phyloP scores from a whole-genome alignment of 805 yeast genomes.

The Lipomyces yamadae region DNA sequence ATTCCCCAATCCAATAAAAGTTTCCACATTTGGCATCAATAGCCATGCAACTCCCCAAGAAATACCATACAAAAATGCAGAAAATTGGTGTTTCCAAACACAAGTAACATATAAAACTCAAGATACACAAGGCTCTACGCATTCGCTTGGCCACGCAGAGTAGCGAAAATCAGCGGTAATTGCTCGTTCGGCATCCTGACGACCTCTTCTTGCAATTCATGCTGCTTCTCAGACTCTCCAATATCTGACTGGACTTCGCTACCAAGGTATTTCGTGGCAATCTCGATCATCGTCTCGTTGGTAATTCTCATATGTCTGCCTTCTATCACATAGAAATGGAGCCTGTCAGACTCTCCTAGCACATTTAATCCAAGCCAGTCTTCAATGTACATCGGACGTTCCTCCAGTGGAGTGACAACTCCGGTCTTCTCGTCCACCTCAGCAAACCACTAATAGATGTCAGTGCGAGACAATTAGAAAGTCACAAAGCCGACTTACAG shows the following conservation, averaged over 20 bases:
- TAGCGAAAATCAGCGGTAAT: conserved; percentile 15
- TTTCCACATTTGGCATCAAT: neutral
- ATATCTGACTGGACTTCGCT: neutral
- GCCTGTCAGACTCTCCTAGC: conserved; percentile 51
- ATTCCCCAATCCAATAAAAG: neutral
- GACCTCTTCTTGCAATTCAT: neutral
- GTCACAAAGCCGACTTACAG: conserved; percentile 48
- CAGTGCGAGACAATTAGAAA: neutral
- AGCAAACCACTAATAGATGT: conserved; percentile 50
- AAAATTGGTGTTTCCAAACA: neutral
- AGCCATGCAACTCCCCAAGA: neutral
- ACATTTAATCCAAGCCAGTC: conserved; percentile 65
- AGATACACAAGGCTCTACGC: conserved; percentile 4
- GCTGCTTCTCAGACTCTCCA: neutral
- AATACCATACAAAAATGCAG: neutral
- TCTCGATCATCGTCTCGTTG: conserved; percentile 53
- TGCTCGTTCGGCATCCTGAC: neutral
- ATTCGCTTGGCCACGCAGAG: conserved; percentile 20
- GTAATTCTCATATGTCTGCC: conserved; percentile 71
- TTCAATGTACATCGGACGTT: conserved; percentile 56
- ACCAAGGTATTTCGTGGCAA: conserved; percentile 55
- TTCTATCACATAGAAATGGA: conserved; percentile 58
- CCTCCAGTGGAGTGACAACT: conserved; percentile 51
- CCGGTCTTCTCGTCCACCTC: conserved; percentile 57
- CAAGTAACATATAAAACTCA: neutral